Conservation (phyloP, 306 rosid genomes). For the Cucumis cinereus region DNA sequence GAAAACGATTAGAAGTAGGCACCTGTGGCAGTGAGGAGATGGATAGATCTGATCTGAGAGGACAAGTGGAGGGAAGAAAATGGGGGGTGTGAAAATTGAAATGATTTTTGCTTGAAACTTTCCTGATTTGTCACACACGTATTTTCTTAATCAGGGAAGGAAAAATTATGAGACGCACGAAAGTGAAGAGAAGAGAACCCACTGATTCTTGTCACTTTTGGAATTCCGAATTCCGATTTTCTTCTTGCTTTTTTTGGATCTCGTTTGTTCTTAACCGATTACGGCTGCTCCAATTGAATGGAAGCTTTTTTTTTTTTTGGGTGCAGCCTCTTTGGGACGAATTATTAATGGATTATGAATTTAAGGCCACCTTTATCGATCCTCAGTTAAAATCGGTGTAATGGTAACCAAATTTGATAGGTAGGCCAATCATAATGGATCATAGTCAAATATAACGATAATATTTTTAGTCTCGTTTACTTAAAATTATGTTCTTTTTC, state of each 20-base stretch:
- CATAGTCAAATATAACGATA: too few species aligned
- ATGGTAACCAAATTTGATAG: too few species aligned
- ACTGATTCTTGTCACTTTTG: not conserved
- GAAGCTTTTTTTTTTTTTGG: not conserved
- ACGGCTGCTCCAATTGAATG: not conserved
- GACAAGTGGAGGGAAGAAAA: conserved; percentile 6
- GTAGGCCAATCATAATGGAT: too few species aligned
- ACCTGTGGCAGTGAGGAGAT: not conserved
- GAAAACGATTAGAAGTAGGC: not conserved
- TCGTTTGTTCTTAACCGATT: not conserved
- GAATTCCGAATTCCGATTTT: not conserved
- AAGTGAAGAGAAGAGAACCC: not conserved
- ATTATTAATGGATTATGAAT: too few species aligned
- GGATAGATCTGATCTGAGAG: not conserved
- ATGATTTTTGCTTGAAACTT: not conserved
- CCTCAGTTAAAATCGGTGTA: too few species aligned
- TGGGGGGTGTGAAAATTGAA: not conserved
- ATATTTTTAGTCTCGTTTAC: too few species aligned
- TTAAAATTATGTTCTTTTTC: too few species aligned
- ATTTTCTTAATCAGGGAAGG: not conserved
- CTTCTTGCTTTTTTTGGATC: not conserved
- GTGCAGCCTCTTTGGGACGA: too few species aligned
- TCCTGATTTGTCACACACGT: conserved; percentile 1
- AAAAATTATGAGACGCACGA: not conserved
- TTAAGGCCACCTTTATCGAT: too few species aligned